Evolutionary conservation across 495 filamentous ascomycete species (phyloP), one percentile per base, ranked within the genome.

Genomic region (Hyphodiscus hymeniophilus): DNA sequence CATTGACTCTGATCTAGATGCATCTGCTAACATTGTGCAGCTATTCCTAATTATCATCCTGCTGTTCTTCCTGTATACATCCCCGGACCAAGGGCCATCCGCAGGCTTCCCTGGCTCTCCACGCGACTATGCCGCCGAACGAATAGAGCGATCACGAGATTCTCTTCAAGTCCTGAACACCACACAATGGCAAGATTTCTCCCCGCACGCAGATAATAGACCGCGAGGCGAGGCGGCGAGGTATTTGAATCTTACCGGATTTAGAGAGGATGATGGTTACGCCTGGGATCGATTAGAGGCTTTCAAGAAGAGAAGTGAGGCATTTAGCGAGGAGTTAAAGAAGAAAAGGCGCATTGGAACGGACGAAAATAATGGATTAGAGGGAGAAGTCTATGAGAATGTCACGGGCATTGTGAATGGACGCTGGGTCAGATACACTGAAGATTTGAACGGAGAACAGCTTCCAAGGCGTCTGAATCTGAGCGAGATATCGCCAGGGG

Each of bases 211-310:
- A 20, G 60, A 63, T 5, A 51, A 54, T 40, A 56, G 43, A 17
- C 54, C 46, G 23, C 51, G 15, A 42, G 50, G 43, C 50, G 62
- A 77, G 12, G 23, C 48, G 6, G 64, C 72, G 51, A 68, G 67
- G 51, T 90, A 80, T 70, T 66, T 94, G 49, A 91, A 94, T 47
- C 66, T 91, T 48, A 80, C 82, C 12, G 89, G 89, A 2, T 76
- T 90, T 18, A 73, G 83, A 43, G 67, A 81, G 48, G 75, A 80
- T 30, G 82, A 94, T 61, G 80, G 73, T 24, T 88, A 81, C 64
- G 80, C 76, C 2, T 95, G 89, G 89, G 73, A 76, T 33, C 51
- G 78, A 22, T 63, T 85, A 10, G 63, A 64, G 1, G 53, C 67
- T n/a, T 79, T 78, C 13, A 71, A 77, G 63, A 56, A 71, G 63